Evolutionary conservation across 2,329 filamentous ascomycete species (phyloP).

Genomic region (Fusarium vanettenii): DNA sequence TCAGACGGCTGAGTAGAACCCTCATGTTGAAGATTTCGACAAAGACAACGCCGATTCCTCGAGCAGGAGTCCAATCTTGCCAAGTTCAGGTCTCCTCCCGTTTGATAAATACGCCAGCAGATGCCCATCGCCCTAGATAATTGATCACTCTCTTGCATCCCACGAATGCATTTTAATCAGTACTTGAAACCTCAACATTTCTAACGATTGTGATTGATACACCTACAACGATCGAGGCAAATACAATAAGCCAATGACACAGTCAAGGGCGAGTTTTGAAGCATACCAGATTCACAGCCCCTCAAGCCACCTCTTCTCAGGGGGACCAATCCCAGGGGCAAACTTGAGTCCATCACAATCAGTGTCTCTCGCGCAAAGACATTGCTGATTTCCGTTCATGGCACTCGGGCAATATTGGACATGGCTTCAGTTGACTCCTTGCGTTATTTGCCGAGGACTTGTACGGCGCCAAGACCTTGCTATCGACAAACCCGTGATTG

Average conservation of each 20-base stretch:
- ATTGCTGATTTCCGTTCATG: background rate
- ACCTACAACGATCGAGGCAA: background rate
- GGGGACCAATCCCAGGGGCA: background rate
- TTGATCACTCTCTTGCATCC: background rate
- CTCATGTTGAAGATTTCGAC: background rate
- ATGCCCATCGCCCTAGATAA: background rate
- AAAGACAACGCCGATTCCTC: background rate
- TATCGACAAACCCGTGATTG: background rate
- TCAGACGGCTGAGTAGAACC: background rate
- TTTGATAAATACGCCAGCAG: background rate
- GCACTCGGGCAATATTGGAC: background rate
- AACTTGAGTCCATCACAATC: background rate
- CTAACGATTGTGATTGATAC: background rate
- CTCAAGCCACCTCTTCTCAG: background rate
- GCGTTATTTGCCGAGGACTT: background rate
- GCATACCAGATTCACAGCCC: background rate
- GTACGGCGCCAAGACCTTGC: background rate
- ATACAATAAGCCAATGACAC: background rate
- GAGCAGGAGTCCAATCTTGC: background rate
- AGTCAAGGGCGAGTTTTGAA: background rate
- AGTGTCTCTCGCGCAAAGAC: background rate
- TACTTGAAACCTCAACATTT: background rate
- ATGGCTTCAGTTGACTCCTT: background rate
- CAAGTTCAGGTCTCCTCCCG: background rate
- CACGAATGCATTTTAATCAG: background rate